Percentiles rank a stretch among this genome's conserved stretches.
phyloP scores from a whole-genome alignment of 495 filamentous ascomycete species.

The Thozetella sp. region DNA sequence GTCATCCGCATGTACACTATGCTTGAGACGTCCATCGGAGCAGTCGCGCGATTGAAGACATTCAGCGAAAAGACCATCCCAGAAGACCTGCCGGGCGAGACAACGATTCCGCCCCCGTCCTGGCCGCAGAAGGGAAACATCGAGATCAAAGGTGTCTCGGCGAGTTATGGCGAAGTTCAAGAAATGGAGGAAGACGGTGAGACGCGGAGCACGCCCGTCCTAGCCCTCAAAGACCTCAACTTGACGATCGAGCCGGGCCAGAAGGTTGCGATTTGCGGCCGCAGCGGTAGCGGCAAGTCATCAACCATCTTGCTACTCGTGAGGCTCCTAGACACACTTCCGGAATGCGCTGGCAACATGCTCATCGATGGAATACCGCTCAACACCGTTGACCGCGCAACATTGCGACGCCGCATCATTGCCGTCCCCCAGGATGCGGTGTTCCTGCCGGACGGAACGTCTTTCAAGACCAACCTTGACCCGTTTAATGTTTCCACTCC shows the following conservation, averaged over 20 bases:
- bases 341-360: constrained; percentile 7
- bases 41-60: constrained; percentile 51
- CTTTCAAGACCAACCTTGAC: constrained; percentile 42
- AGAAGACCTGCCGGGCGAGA: constrained; percentile 37
- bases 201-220: background rate
- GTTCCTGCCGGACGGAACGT: constrained; percentile 51
- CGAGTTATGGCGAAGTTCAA: constrained; percentile 21
- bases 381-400: constrained; percentile 19
- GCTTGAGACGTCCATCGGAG: constrained; percentile 52
- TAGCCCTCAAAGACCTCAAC: constrained; percentile 22
- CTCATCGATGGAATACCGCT: constrained; percentile 27
- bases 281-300: constrained; percentile 39
- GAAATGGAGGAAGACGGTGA: background rate
- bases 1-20: constrained; percentile 26
- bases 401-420: constrained; percentile 28
- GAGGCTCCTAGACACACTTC: constrained; percentile 29
- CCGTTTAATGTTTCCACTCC: constrained; percentile 29
- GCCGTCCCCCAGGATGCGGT: constrained; percentile 60
- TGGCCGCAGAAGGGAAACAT: constrained; percentile 26
- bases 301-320: constrained; percentile 32
- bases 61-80: constrained; percentile 32
- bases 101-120: constrained; percentile 21
- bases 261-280: constrained; percentile 38
- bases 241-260: constrained; percentile 26
- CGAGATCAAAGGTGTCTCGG: constrained; percentile 25